Evolutionary conservation across 306 rosid species (phyloP).

Genomic region (Trifolium dubium): DNA sequence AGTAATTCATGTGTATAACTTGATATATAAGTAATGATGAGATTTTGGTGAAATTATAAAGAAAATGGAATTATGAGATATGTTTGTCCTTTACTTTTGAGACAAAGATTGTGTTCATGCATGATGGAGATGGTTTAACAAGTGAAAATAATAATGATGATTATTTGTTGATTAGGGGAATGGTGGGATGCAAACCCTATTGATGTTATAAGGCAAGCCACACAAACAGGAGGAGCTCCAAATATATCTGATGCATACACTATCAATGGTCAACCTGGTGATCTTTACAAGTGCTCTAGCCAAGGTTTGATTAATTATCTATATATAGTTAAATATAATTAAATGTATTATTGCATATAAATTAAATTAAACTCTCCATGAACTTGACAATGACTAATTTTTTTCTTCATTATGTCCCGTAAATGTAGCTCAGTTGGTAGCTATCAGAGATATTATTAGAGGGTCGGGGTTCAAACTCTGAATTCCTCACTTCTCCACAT

Average conservation of each 20-base stretch:
- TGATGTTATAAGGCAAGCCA: conserved; percentile 68
- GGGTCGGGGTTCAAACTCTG: too few relatives aligned
- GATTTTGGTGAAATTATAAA: conserved; percentile 16
- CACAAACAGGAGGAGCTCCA: conserved; percentile 77
- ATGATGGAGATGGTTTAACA: conserved; percentile 12
- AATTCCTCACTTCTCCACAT: too few relatives aligned
- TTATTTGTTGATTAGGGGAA: conserved; percentile 58
- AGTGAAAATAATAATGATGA: conserved; percentile 1
- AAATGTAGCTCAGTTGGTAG: too few relatives aligned
- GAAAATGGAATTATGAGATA: conserved; percentile 8
- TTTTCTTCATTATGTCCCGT: neutral
- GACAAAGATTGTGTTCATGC: conserved; percentile 18
- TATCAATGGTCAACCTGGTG: conserved; percentile 96
- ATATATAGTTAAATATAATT: too few relatives aligned
- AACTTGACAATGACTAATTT: neutral
- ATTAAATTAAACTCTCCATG: neutral
- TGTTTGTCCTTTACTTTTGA: neutral
- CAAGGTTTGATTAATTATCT: conserved; percentile 49
- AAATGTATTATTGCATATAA: neutral
- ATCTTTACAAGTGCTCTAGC: conserved; percentile 85
- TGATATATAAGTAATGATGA: conserved; percentile 1
- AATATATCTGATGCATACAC: conserved; percentile 87
- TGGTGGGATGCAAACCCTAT: conserved; percentile 96
- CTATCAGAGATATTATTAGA: too few relatives aligned
- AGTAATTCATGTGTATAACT: neutral